Percentiles rank a stretch among this genome's conserved stretches.
phyloP scores from a whole-genome alignment of 768 basidiomycete species.

The Trametopsis cervina region DNA sequence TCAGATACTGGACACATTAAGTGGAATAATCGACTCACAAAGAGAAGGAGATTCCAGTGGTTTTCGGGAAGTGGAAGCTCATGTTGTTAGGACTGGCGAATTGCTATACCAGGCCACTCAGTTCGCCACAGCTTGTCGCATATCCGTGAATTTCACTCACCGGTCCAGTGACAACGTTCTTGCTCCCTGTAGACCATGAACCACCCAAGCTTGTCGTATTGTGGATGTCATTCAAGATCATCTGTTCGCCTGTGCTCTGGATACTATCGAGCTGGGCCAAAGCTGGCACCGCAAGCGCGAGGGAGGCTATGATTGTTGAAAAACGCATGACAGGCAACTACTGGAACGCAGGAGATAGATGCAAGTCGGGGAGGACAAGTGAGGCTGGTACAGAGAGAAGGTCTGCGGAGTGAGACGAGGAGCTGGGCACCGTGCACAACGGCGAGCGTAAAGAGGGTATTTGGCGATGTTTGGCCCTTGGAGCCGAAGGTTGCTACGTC shows the following conservation, averaged over 20 bases:
- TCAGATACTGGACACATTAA: background rate
- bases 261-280: slow-evolving; percentile 25
- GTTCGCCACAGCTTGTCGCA: no score
- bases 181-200: slow-evolving; percentile 82
- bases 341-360: no score
- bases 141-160: slow-evolving; percentile 43
- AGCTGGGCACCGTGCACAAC: slow-evolving; percentile 9
- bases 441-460: slow-evolving; percentile 18
- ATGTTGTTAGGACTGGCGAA: slow-evolving; percentile 82
- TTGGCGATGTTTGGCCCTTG: slow-evolving; percentile 15
- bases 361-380: background rate
- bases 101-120: no score
- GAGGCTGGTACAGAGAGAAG: no score
- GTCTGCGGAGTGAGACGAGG: background rate
- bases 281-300: slow-evolving; percentile 24
- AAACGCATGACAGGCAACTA: slow-evolving; percentile 21
- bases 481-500: background rate
- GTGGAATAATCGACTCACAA: slow-evolving; percentile 52
- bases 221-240: slow-evolving; percentile 38
- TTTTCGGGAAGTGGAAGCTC: slow-evolving; percentile 78
- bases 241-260: slow-evolving; percentile 13
- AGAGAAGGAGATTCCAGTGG: slow-evolving; percentile 82
- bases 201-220: slow-evolving; percentile 70
- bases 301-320: slow-evolving; percentile 20
- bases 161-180: slow-evolving; percentile 69